phyloP scores from a whole-genome alignment of 2,329 filamentous ascomycete species.

The Scedosporium boydii region DNA sequence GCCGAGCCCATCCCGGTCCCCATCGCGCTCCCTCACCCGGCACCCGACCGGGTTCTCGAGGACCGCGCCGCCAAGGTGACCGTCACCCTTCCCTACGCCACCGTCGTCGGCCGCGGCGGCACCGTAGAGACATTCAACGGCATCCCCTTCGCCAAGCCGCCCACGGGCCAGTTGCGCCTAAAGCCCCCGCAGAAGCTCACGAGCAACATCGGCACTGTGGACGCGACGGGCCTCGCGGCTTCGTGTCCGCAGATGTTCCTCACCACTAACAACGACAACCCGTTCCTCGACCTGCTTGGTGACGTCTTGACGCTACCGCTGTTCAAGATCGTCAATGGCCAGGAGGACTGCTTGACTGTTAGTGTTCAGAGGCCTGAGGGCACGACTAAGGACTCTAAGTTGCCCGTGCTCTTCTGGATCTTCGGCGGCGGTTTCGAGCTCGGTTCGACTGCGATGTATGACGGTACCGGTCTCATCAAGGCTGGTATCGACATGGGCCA shows the following conservation, averaged over 20 bases:
- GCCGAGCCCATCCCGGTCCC: neutral
- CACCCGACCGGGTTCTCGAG: neutral
- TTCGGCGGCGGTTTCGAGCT: constrained; percentile 41
- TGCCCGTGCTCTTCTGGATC: constrained; percentile 50
- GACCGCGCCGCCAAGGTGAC: constrained; percentile 7
- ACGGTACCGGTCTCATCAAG: constrained; percentile 23
- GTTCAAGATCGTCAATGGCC: constrained; percentile 29
- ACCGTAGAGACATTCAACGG: constrained; percentile 49
- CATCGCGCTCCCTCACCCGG: neutral
- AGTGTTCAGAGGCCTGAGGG: constrained; percentile 36
- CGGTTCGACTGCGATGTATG: constrained; percentile 24
- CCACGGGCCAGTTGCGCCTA: constrained; percentile 47
- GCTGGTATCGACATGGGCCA: constrained; percentile 32
- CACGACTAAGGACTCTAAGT: constrained; percentile 28
- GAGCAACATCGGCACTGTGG: constrained; percentile 37
- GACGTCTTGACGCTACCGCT: constrained; percentile 31
- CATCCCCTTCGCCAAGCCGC: constrained; percentile 55
- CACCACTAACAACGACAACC: constrained; percentile 25
- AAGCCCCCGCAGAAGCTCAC: constrained; percentile 46
- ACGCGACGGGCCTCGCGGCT: constrained; percentile 35
- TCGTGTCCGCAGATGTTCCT: constrained; percentile 52
- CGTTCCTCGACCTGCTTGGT: constrained; percentile 26
- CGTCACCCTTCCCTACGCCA: constrained; percentile 13
- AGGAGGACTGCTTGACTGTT: constrained; percentile 43
- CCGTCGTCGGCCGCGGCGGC: constrained; percentile 13